These are phyloP conservation scores for Botryotinia narcissicola DNA, from an alignment of 2,329 filamentous ascomycete species.

Conservation along the genomic window DNA sequence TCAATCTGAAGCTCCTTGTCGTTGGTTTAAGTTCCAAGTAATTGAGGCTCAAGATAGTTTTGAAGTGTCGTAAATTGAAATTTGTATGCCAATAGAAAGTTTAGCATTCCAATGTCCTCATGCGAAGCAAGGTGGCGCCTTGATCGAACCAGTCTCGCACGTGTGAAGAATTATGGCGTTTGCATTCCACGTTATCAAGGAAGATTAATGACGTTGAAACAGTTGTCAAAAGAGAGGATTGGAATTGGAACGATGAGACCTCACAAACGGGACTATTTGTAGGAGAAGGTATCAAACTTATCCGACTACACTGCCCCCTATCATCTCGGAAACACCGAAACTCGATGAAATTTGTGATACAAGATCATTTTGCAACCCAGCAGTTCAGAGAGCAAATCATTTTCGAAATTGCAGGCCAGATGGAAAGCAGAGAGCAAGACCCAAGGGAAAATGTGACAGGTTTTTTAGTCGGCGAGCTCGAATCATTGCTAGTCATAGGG, in stretches of 20 bases:
- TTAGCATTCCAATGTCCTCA: background rate
- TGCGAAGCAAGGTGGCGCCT: background rate
- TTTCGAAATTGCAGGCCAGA: background rate
- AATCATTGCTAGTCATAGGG: background rate
- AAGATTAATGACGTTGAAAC: background rate
- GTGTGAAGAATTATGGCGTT: background rate
- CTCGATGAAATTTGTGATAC: background rate
- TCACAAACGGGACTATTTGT: background rate
- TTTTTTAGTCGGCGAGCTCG: background rate
- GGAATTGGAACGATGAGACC: background rate
- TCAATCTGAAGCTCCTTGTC: background rate
- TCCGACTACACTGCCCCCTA: background rate
- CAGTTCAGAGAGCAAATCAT: constrained; percentile 1
- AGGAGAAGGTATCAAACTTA: background rate
- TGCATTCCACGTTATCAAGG: background rate
- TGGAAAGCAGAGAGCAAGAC: background rate
- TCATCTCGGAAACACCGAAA: background rate
- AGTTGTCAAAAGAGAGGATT: background rate
- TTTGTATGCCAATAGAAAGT: background rate
- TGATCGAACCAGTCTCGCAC: background rate
- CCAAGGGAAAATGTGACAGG: background rate
- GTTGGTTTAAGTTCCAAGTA: background rate
- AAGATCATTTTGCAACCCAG: background rate
- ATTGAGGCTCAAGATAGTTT: background rate
- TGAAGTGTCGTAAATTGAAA: background rate